These are phyloP conservation scores for Guyanaporus albipodus DNA, from an alignment of 768 basidiomycete genomes.

Conservation along the genomic window DNA sequence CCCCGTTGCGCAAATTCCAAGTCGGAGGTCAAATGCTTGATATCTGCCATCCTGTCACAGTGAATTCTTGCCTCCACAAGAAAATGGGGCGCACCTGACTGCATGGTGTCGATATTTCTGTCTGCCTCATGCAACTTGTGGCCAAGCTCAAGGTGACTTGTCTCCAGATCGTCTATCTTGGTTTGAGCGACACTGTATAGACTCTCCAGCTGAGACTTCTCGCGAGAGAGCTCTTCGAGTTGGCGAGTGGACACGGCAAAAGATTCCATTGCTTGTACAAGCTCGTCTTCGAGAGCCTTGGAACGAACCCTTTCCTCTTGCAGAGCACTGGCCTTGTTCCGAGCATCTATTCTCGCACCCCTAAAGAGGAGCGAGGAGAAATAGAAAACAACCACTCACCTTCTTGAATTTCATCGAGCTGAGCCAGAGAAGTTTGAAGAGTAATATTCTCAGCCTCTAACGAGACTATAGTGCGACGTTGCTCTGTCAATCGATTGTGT, in stretches of 20 bases:
- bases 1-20: conserved; percentile 15
- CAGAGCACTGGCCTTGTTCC: conserved; percentile 11
- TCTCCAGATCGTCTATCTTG: conserved; percentile 17
- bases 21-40: conserved; percentile 18
- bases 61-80: conserved; percentile 22
- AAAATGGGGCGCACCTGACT: conserved; percentile 22
- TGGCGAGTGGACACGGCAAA: conserved; percentile 7
- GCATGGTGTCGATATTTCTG: conserved; percentile 13
- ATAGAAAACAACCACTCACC: conserved; percentile 19
- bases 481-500: conserved; percentile 16
- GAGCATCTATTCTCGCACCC: conserved; percentile 13
- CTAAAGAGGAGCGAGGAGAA: not conserved
- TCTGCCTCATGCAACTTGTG: conserved; percentile 8
- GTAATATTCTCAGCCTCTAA: conserved; percentile 26
- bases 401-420: conserved; percentile 30
- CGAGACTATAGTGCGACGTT: conserved; percentile 14
- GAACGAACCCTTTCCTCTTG: conserved; percentile 18
- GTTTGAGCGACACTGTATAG: conserved; percentile 7
- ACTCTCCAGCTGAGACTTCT: conserved; percentile 24
- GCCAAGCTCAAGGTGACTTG: conserved; percentile 7
- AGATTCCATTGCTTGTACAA: conserved; percentile 16
- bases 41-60: conserved; percentile 21
- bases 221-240: conserved; percentile 18
- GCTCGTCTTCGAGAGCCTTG: conserved; percentile 20
- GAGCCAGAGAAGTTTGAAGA: conserved; percentile 25